phyloP scores from a whole-genome alignment of 208 protist genomes.

The Wallacemonas sp. region DNA sequence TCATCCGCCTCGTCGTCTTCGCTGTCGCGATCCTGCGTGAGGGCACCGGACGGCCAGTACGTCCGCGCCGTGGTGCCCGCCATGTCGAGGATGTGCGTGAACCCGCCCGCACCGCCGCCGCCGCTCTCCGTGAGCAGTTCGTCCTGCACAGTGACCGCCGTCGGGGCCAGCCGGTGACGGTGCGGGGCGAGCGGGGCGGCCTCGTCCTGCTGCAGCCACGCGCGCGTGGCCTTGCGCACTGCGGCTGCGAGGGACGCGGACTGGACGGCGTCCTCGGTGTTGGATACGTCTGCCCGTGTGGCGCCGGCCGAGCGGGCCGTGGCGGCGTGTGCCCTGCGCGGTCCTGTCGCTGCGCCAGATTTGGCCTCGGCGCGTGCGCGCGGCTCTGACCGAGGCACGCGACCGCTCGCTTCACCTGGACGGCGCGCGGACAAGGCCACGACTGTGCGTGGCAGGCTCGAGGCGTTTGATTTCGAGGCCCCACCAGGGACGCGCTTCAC shows the following conservation, averaged over 20 bases:
- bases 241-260: background rate
- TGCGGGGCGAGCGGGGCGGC: slow-evolving; percentile 5
- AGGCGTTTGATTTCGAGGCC: too few relatives aligned
- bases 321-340: background rate
- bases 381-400: too few relatives aligned
- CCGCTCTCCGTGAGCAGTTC: slow-evolving; percentile 5
- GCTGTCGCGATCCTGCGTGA: background rate
- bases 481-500: too few relatives aligned
- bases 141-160: slow-evolving; percentile 12
- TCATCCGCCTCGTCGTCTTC: background rate
- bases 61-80: slow-evolving; percentile 2
- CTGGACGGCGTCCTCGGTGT: background rate
- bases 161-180: background rate
- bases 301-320: background rate
- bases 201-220: slow-evolving; percentile 12
- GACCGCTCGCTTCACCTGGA: too few relatives aligned
- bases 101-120: background rate
- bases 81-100: slow-evolving; percentile 13
- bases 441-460: too few relatives aligned
- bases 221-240: background rate
- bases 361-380: too few relatives aligned
- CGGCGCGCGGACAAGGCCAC: too few relatives aligned
- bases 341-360: too few relatives aligned
- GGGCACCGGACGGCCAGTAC: background rate
- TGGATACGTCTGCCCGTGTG: background rate